Evolutionary conservation across 1,284 basidiomycete species (phyloP).

Genomic region (Trichosporon ovoides): DNA sequence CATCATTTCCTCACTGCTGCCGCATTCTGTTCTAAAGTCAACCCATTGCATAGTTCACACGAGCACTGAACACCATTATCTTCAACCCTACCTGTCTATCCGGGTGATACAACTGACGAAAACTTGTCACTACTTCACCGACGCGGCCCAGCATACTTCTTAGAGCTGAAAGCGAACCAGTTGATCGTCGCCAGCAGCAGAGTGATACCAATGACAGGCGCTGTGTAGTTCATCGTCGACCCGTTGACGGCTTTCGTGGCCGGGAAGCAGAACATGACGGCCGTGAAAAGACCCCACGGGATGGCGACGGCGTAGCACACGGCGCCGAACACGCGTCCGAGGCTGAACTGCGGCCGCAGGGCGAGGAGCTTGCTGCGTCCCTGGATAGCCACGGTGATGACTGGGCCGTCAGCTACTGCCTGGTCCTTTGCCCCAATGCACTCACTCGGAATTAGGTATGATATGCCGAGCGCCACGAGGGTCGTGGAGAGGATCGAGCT

Average conservation of each 20-base stretch:
- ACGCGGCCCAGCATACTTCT: slow-evolving; percentile 26
- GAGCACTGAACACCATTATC: no score
- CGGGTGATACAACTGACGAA: no score
- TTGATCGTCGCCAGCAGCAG: slow-evolving; percentile 21
- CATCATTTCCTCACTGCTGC: no score
- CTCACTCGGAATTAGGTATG: slow-evolving; percentile 45
- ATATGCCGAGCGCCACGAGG: slow-evolving; percentile 51
- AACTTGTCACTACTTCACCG: no score
- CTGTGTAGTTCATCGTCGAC: slow-evolving; percentile 43
- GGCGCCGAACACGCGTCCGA: slow-evolving; percentile 10
- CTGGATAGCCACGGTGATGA: slow-evolving; percentile 40
- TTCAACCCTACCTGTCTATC: no score
- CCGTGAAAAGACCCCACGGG: slow-evolving; percentile 40
- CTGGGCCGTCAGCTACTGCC: slow-evolving; percentile 19
- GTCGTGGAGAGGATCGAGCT: slow-evolving; percentile 51
- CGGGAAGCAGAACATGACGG: slow-evolving; percentile 51
- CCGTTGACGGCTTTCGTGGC: slow-evolving; percentile 25
- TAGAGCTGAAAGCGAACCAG: slow-evolving; percentile 28
- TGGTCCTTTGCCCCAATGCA: neutral
- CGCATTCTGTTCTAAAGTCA: no score
- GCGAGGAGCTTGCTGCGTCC: slow-evolving; percentile 34
- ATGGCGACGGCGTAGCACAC: slow-evolving; percentile 26
- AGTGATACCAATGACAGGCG: slow-evolving; percentile 24
- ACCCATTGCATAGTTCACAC: no score
- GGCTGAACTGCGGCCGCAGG: slow-evolving; percentile 25